A percentile compares a stretch with the other conserved stretches of the same genome.
These are phyloP conservation scores for Nothophytophthora sp. DNA, from an alignment of 352 stramenopile species.

Conservation along the genomic window DNA sequence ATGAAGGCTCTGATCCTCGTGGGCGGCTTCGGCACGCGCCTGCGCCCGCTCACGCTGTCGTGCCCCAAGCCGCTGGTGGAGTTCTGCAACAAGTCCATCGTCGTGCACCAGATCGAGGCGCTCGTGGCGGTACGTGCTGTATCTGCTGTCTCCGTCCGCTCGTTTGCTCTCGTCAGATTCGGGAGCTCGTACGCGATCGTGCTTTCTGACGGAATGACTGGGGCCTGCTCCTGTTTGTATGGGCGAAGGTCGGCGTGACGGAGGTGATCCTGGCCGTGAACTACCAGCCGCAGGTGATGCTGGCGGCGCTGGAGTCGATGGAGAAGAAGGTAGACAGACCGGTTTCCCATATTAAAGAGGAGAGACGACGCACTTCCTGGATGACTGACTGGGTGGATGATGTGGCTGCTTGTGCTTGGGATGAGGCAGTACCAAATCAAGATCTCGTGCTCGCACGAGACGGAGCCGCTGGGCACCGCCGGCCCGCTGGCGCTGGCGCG, in stretches of 20 bases:
- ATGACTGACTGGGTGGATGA: neutral
- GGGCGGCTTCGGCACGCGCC: constrained; percentile 88
- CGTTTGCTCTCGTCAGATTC: too few relatives aligned
- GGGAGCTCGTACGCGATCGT: too few relatives aligned
- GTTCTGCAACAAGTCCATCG: constrained; percentile 92
- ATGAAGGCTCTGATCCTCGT: constrained; percentile 94
- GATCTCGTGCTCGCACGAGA: constrained; percentile 90
- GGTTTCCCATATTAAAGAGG: too few relatives aligned
- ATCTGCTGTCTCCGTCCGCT: neutral
- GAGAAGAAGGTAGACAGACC: constrained; percentile 85
- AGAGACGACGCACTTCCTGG: too few relatives aligned
- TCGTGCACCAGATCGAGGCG: constrained; percentile 89
- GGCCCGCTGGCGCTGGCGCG: constrained; percentile 81
- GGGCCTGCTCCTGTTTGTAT: too few relatives aligned
- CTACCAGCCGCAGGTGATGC: constrained; percentile 90
- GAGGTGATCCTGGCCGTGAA: constrained; percentile 91
- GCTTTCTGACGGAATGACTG: too few relatives aligned
- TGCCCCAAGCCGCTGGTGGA: constrained; percentile 91
- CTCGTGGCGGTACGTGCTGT: constrained; percentile 60
- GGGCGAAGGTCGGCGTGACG: constrained; percentile 76
- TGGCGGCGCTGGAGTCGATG: constrained; percentile 76
- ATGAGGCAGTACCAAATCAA: constrained; percentile 82
- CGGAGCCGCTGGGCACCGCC: constrained; percentile 80
- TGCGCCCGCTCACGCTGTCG: constrained; percentile 89
- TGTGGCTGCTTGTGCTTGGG: neutral